Base-by-base conservation (phyloP, 1,284 basidiomycete genomes). In the Afroboletus lepidellus region DNA sequence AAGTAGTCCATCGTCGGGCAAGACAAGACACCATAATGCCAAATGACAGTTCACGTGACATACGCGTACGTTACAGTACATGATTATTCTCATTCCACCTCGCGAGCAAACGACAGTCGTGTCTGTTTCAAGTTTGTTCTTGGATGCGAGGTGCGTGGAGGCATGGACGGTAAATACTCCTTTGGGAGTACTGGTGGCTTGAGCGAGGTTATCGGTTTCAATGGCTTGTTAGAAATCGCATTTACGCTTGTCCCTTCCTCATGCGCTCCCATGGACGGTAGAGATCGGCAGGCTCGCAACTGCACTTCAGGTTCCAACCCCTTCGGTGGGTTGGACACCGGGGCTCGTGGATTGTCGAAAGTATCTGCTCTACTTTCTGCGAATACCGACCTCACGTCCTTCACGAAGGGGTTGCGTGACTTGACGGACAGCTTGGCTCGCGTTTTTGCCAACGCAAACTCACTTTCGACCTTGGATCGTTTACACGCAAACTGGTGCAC, bases 1-100 rank as follows among this genome's bases (percentile, higher is more conserved):
- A 92, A 92, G 66, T 92, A 92, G 62, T 91, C 88, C 87, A 91
- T 90, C 41, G 48, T 46, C 41, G 24, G 23, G 5, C 33, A 13
- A 21, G 11, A 21, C 36, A n/a, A 12, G 38, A 27, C 25, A 9
- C 3, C n/a, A 29, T n/a, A n/a, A n/a, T n/a, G n/a, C n/a, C n/a
- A n/a, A n/a, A n/a, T 32, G 16, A 23, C 27, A 2, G 39, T 44
- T 46, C 60, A 65, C 66, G 56, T 69, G 61, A 66, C 33, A 30
- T 30, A 30, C 29, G 29, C 29, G 32, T 33, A 33, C 32, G 12
- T 33, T n/a, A 5, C 9, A 36, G 3, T 36, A 36, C 20, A 16
- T 33, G 32, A 11, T 13, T 21, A 41, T 5, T 18, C 11, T 46
- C 21, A 32, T 57, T 30, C 36, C 8, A 24, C 38, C 39, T 50